phyloP scores from a whole-genome alignment of 176 grass and related monocot genomes.

The Puccinellia tenuiflora region DNA sequence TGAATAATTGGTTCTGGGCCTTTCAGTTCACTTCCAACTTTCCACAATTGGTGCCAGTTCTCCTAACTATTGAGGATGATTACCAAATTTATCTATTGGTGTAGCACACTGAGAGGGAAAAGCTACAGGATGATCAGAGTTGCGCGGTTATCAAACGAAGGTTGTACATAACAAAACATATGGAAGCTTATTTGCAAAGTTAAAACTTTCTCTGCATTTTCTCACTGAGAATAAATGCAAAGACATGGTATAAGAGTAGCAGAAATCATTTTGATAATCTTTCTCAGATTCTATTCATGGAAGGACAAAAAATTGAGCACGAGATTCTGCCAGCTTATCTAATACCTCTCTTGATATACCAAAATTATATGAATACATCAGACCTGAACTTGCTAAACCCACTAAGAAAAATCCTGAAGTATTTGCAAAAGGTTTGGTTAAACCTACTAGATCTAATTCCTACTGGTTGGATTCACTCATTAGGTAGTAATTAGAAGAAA shows the following conservation, averaged over 20 bases:
- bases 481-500: neutral
- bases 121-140: neutral
- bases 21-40: neutral
- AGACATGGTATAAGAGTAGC: neutral
- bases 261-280: neutral
- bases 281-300: slow-evolving; percentile 23
- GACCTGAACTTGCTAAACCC: neutral
- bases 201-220: neutral
- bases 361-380: slow-evolving; percentile 11
- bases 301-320: neutral
- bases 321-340: neutral
- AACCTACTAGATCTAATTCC: slow-evolving; percentile 15
- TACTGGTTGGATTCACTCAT: slow-evolving; percentile 10
- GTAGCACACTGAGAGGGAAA: neutral
- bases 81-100: neutral
- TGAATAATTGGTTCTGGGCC: neutral
- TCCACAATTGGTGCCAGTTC: neutral
- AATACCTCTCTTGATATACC: neutral
- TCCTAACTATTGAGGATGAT: neutral
- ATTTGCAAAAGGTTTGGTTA: slow-evolving; percentile 23
- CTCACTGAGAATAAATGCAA: slow-evolving; percentile 12
- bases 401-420: slow-evolving; percentile 8
- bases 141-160: neutral
- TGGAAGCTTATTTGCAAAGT: neutral
- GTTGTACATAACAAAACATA: neutral